These are phyloP conservation scores for Rhizoclosmatium sp. DNA, from an alignment of 192 early-diverging fungal genomes.

Conservation along the genomic window DNA sequence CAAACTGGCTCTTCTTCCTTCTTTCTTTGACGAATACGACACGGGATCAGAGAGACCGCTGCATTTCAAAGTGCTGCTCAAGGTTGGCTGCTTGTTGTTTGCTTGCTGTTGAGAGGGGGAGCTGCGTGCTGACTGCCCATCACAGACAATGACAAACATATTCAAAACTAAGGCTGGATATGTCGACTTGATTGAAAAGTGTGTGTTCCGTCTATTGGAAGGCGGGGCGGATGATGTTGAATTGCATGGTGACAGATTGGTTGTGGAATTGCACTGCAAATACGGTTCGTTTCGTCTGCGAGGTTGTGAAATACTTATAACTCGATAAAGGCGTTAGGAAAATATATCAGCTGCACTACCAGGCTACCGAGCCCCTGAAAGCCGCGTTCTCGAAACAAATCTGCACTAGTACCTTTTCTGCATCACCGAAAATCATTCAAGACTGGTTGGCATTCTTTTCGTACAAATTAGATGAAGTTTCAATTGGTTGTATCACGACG, in stretches of 20 bases:
- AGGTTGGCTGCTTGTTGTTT: conserved; percentile 25
- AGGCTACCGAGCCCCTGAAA: conserved; percentile 39
- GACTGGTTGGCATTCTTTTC: conserved; percentile 51
- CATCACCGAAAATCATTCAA: conserved; percentile 45
- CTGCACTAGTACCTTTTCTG: conserved; percentile 39
- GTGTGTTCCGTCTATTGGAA: conserved; percentile 30
- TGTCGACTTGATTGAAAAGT: conserved; percentile 49
- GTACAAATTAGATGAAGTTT: conserved; percentile 46
- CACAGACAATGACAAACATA: conserved; percentile 46
- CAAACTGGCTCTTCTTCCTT: conserved; percentile 59
- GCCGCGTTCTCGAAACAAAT: conserved; percentile 46
- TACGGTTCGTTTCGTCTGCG: conserved; percentile 26
- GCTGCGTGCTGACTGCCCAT: neutral
- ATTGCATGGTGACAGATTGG: conserved; percentile 39
- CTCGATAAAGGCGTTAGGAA: conserved; percentile 45
- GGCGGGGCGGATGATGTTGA: conserved; percentile 15
- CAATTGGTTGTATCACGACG: conserved; percentile 32
- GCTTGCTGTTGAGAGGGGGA: neutral
- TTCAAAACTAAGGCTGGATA: conserved; percentile 34
- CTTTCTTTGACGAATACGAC: conserved; percentile 74
- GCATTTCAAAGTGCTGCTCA: conserved; percentile 46
- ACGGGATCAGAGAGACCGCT: conserved; percentile 32
- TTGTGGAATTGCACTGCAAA: conserved; percentile 50
- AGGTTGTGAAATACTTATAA: neutral
- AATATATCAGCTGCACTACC: conserved; percentile 52